These are phyloP conservation scores for Pythium volutum DNA, from an alignment of 352 stramenopile genomes.

Conservation along the genomic window DNA sequence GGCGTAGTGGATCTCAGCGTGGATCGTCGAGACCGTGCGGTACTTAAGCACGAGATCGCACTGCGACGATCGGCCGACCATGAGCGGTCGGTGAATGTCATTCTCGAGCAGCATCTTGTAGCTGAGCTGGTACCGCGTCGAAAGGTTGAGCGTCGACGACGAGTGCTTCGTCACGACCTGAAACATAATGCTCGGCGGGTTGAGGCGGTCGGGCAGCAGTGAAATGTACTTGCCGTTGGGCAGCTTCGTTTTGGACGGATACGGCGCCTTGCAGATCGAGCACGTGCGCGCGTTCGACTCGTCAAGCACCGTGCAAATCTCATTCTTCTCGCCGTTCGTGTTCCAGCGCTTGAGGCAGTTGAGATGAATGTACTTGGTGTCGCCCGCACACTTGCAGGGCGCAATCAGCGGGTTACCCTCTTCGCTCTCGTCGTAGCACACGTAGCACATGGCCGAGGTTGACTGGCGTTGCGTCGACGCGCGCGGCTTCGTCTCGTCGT, in stretches of 20 bases:
- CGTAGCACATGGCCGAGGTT: constrained; percentile 82
- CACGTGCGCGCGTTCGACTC: constrained; percentile 82
- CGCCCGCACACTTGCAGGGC: constrained; percentile 93
- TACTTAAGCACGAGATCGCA: constrained; percentile 96
- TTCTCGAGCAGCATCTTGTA: constrained; percentile 93
- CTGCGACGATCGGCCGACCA: constrained; percentile 91
- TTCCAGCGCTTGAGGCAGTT: constrained; percentile 96
- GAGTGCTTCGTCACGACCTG: constrained; percentile 87
- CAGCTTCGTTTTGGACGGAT: constrained; percentile 77
- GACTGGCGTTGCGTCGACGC: constrained; percentile 70
- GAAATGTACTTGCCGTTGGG: constrained; percentile 72
- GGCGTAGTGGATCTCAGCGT: constrained; percentile 92
- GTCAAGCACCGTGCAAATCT: constrained; percentile 85
- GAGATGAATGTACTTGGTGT: constrained; percentile 95
- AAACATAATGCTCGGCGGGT: constrained; percentile 84
- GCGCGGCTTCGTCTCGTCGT: constrained; percentile 77
- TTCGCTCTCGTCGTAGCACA: constrained; percentile 85
- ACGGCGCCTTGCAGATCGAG: constrained; percentile 85
- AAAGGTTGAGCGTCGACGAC: constrained; percentile 81
- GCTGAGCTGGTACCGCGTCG: constrained; percentile 81
- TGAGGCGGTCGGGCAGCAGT: constrained; percentile 67
- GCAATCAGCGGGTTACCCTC: constrained; percentile 92
- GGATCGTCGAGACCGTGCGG: constrained; percentile 92
- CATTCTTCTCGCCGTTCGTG: constrained; percentile 87
- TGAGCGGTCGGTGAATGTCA: constrained; percentile 87